Percentiles rank a stretch among this genome's conserved stretches.
phyloP scores from a whole-genome alignment of 768 basidiomycete genomes.

The Boletus coccyginus region DNA sequence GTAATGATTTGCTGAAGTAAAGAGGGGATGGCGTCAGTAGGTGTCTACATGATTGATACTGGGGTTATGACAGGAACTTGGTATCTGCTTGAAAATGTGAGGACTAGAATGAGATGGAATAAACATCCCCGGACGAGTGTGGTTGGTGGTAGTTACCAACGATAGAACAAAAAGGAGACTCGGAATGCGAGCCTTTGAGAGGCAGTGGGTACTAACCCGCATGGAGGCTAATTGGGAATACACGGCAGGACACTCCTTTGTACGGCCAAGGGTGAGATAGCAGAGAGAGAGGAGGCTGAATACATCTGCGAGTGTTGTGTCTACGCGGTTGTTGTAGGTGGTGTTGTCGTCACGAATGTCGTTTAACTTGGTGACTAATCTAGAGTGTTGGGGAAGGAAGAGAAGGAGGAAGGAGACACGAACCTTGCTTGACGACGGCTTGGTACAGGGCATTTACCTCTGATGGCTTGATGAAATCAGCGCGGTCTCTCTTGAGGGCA shows the following conservation, averaged over 20 bases:
- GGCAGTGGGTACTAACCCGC: constrained; percentile 62
- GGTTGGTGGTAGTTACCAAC: too few species aligned
- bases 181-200: not conserved
- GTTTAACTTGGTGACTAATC: constrained; percentile 83
- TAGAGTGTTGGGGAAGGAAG: not conserved
- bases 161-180: too few species aligned
- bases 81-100: too few species aligned
- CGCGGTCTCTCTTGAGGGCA: constrained; percentile 90
- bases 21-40: constrained; percentile 24
- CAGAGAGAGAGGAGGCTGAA: constrained; percentile 94
- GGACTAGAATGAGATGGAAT: too few species aligned
- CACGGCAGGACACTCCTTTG: constrained; percentile 88
- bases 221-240: constrained; percentile 97
- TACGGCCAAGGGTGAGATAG: constrained; percentile 97
- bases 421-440: constrained; percentile 90
- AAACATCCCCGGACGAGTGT: too few species aligned
- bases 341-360: constrained; percentile 80
- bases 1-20: constrained; percentile 80
- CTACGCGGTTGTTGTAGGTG: constrained; percentile 82
- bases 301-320: constrained; percentile 94
- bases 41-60: constrained; percentile 18
- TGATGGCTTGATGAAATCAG: constrained; percentile 87
- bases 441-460: constrained; percentile 95
- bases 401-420: constrained; percentile 14
- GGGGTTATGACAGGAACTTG: constrained; percentile 20